These are phyloP conservation scores for Phoenix roebelenii DNA, from an alignment of 176 grass and related monocot species.

Conservation along the genomic window DNA sequence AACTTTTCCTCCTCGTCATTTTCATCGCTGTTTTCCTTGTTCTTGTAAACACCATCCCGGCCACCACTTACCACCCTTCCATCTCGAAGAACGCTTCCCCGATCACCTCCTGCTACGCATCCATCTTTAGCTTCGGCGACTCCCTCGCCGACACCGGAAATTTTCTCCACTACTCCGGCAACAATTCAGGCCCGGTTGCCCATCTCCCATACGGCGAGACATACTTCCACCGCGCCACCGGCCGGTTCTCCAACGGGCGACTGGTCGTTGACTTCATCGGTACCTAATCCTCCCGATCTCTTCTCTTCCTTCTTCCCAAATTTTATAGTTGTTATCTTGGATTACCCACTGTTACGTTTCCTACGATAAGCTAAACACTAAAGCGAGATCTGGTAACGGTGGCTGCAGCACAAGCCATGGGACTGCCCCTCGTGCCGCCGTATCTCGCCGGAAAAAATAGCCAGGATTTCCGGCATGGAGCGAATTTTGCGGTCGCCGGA, in stretches of 20 bases:
- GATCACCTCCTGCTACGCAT: slow-evolving; percentile 26
- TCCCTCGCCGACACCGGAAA: slow-evolving; percentile 66
- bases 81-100: not conserved
- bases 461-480: slow-evolving; percentile 31
- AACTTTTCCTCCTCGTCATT: no score
- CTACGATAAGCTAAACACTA: not conserved
- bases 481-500: slow-evolving; percentile 46
- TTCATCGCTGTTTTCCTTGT: no score
- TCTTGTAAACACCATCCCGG: no score
- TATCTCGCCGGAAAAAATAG: slow-evolving; percentile 19
- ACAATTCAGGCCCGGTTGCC: not conserved
- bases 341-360: not conserved
- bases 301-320: no score
- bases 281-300: slow-evolving; percentile 2
- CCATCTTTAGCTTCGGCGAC: slow-evolving; percentile 63
- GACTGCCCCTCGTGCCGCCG: slow-evolving; percentile 26
- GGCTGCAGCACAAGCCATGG: slow-evolving; percentile 45
- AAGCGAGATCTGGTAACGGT: slow-evolving; percentile 2
- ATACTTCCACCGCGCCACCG: slow-evolving; percentile 33
- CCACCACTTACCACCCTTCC: no score
- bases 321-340: not conserved
- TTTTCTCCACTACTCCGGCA: slow-evolving; percentile 6
- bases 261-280: slow-evolving; percentile 59
- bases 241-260: slow-evolving; percentile 42
- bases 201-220: slow-evolving; percentile 52